Evolutionary conservation across 106 monocot genomes (phyloP).

Genomic region (Iris macrosiphon): DNA sequence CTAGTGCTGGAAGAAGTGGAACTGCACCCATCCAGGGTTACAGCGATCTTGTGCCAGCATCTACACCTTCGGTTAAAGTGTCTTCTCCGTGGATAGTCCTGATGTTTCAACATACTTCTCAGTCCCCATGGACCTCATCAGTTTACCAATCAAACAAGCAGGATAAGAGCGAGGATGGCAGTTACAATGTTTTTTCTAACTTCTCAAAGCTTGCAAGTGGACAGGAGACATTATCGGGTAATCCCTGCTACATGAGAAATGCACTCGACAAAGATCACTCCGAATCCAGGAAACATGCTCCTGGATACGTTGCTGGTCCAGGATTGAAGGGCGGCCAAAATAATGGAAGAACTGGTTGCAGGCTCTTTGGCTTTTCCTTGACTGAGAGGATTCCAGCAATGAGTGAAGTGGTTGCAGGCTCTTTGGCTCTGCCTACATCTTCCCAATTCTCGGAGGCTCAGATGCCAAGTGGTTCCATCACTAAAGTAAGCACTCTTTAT

Average conservation of each 20-base stretch:
- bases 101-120: constrained; percentile 52
- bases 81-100: constrained; percentile 77
- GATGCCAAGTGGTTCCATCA: constrained; percentile 9
- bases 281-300: constrained; percentile 3
- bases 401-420: constrained; percentile 10
- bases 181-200: too few relatives aligned
- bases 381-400: constrained; percentile 34
- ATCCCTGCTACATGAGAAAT: background rate
- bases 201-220: too few relatives aligned
- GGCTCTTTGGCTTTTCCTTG: constrained; percentile 82
- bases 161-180: constrained; percentile 6
- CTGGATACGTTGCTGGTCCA: background rate
- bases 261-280: constrained; percentile 10
- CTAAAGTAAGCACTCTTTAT: constrained; percentile 19
- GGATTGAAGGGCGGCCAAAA: constrained; percentile 1
- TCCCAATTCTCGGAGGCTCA: constrained; percentile 16
- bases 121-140: background rate
- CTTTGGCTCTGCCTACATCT: constrained; percentile 4
- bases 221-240: constrained; percentile 4
- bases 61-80: constrained; percentile 27
- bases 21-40: constrained; percentile 25
- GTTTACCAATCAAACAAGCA: constrained; percentile 1
- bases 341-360: constrained; percentile 34
- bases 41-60: constrained; percentile 14
- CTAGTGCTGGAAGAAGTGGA: constrained; percentile 7